Evolutionary conservation across 768 basidiomycete species (phyloP), one percentile per base, ranked within the genome.

Genomic region (Cytidiella melzeri): DNA sequence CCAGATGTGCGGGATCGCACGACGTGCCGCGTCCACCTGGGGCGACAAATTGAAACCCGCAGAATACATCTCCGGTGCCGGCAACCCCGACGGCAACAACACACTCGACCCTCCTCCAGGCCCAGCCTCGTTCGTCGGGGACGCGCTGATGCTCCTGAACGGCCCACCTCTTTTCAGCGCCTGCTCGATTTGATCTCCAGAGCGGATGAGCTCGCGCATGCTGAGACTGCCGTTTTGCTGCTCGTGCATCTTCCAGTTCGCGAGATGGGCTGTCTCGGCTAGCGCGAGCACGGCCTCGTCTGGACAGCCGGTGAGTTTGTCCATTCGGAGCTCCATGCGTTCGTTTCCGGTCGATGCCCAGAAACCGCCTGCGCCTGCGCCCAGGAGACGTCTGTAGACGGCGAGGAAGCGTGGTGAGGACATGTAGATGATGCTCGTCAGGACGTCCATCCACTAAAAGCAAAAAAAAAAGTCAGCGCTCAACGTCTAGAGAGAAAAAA

Each of bases 241-340:
- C 61, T 89, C 81, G 43, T 73, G 70, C 20, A 70, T 64, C 64
- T 89, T 90, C 88, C 89, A 91, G 56, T 81, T 75, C 4, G 84
- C 79, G 25, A 92, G 75, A 5, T 75, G 72, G n/a, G 83, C 81
- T 19, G 79, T 74, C 60, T 91, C 87, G 20, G 81, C 87, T 52
- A 91, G 76, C 30, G 80, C 84, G 52, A 90, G 75, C 61, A 91
- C 66, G 7, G 80, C 83, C 57, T 84, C 84, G 58, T 92, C 85
- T 2, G 88, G 82, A 69, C 87, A 90, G 24, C 88, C 88, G 20
- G 79, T 83, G 52, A 90, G 65, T 41, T 68, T 64, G 55, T 87
- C 84, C 76, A 90, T 82, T 43, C 75, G 75, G 55, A 81, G 66
- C 46, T 76, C 70, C 45, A 68, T 67, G 42, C 73, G 67, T 13